These are phyloP conservation scores for Paxillus ammoniavirescens DNA, from an alignment of 768 basidiomycete species.

Conservation along the genomic window DNA sequence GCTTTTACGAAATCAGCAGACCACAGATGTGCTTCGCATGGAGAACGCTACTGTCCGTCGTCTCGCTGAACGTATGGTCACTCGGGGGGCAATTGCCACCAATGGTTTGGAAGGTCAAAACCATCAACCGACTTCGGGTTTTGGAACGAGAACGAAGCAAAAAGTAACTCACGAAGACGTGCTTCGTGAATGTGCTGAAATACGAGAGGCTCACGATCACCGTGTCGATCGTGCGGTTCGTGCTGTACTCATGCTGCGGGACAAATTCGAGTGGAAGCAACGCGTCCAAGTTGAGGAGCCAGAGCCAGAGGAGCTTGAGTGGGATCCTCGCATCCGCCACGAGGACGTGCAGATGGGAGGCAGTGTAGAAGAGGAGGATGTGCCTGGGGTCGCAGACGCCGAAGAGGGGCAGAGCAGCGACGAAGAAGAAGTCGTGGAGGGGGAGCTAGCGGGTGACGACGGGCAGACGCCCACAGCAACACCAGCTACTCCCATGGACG, in stretches of 20 bases:
- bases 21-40: slow-evolving; percentile 66
- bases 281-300: slow-evolving; percentile 78
- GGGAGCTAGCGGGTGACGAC: slow-evolving; percentile 31
- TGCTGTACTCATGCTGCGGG: slow-evolving; percentile 73
- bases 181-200: slow-evolving; percentile 61
- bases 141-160: slow-evolving; percentile 21
- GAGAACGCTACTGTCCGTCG: slow-evolving; percentile 74
- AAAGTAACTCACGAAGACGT: slow-evolving; percentile 53
- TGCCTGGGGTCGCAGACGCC: slow-evolving; percentile 22
- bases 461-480: slow-evolving; percentile 22
- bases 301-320: slow-evolving; percentile 75
- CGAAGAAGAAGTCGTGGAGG: slow-evolving; percentile 38
- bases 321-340: slow-evolving; percentile 53
- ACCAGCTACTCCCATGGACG: slow-evolving; percentile 16
- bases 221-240: slow-evolving; percentile 76
- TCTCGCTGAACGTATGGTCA: slow-evolving; percentile 63
- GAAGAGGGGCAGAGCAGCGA: slow-evolving; percentile 35
- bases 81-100: slow-evolving; percentile 46
- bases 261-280: slow-evolving; percentile 81
- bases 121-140: slow-evolving; percentile 23
- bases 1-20: slow-evolving; percentile 77
- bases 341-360: slow-evolving; percentile 7
- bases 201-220: slow-evolving; percentile 68
- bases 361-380: slow-evolving; percentile 12
- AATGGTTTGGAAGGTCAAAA: slow-evolving; percentile 45